Conservation (phyloP, 768 basidiomycete species). For the Rhizopogon vulgaris region DNA sequence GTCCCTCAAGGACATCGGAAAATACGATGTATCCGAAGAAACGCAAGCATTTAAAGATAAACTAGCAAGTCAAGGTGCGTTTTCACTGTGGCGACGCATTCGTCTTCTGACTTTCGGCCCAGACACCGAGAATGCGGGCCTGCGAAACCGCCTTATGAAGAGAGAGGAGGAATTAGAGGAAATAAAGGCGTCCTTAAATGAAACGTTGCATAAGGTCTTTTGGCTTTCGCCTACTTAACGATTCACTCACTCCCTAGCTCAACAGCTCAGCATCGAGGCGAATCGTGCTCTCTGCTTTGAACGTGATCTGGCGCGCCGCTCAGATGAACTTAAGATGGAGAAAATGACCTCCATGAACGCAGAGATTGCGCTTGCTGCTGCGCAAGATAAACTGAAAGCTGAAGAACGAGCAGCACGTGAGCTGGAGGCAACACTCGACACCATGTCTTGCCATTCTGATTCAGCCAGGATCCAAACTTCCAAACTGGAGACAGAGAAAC, state of each 20-base stretch:
- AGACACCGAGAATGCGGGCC: conserved; percentile 32
- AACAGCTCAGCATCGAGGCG: conserved; percentile 52
- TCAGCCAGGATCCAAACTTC: conserved; percentile 32
- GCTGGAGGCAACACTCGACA: conserved; percentile 51
- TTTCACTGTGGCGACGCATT: neutral
- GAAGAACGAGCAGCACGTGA: conserved; percentile 46
- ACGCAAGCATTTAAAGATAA: conserved; percentile 29
- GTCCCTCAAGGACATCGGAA: conserved; percentile 34
- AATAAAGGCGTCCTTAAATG: conserved; percentile 26
- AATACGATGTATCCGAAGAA: conserved; percentile 34
- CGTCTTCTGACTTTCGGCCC: neutral
- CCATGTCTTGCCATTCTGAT: conserved; percentile 48
- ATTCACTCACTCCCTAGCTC: conserved; percentile 4
- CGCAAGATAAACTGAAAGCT: conserved; percentile 45
- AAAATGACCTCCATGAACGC: conserved; percentile 46
- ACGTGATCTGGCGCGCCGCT: conserved; percentile 37
- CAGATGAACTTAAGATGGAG: conserved; percentile 55
- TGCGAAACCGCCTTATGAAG: conserved; percentile 29
- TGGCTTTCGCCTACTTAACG: neutral
- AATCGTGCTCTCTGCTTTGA: conserved; percentile 53
- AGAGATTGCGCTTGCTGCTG: conserved; percentile 39
- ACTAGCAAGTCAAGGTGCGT: conserved; percentile 30
- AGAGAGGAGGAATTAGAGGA: conserved; percentile 31
- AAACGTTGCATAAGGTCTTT: conserved; percentile 32
- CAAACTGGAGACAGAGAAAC: conserved; percentile 56